These are phyloP conservation scores for Amphicarpaea edgeworthii DNA, from an alignment of 306 rosid species.

Conservation along the genomic window DNA sequence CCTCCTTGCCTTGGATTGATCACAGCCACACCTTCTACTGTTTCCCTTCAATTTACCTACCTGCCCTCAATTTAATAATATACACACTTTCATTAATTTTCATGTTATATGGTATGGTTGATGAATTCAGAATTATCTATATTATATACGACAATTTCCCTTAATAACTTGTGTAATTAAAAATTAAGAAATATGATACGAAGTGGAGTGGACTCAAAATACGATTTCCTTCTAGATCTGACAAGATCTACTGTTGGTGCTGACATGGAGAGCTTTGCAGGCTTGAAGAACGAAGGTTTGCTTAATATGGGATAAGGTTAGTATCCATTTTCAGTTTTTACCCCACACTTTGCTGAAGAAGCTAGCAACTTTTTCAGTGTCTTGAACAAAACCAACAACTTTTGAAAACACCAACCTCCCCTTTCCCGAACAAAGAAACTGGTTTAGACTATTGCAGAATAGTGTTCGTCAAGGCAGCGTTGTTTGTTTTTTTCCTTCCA, in stretches of 20 bases:
- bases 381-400: conserved; percentile 5
- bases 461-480: neutral
- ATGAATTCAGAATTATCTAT: too few relatives aligned
- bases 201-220: neutral
- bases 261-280: conserved; percentile 31
- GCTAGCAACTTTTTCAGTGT: conserved; percentile 38
- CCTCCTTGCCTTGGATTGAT: neutral
- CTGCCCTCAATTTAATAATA: neutral
- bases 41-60: neutral
- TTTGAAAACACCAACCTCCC: conserved; percentile 9
- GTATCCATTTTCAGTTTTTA: conserved; percentile 26
- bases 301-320: neutral
- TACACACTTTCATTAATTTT: too few relatives aligned
- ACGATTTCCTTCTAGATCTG: conserved; percentile 31
- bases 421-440: conserved; percentile 38
- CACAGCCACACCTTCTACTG: neutral
- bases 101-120: too few relatives aligned
- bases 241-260: conserved; percentile 32
- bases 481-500: conserved; percentile 3
- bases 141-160: too few relatives aligned
- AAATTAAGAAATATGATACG: neutral
- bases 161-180: too few relatives aligned
- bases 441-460: conserved; percentile 29
- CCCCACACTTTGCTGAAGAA: neutral
- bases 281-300: conserved; percentile 31